Conservation (phyloP, 441 rosid genomes). For the Gossypium laxum region DNA sequence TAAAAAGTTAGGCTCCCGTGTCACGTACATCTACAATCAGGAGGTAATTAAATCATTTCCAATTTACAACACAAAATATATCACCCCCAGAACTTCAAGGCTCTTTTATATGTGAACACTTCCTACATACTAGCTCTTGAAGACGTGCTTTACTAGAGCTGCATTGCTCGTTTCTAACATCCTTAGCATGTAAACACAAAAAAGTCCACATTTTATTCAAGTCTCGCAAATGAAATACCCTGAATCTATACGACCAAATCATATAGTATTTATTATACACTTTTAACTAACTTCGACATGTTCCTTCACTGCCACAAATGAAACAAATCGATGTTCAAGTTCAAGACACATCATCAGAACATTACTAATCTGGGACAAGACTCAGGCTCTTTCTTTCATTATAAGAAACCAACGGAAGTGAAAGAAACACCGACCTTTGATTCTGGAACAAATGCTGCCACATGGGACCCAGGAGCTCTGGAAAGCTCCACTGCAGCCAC, state of each 20-base stretch:
- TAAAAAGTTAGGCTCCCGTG: background rate
- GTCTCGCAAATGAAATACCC: background rate
- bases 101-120: background rate
- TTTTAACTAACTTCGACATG: background rate
- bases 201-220: background rate
- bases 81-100: background rate
- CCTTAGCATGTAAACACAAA: background rate
- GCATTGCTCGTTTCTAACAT: background rate
- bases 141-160: background rate
- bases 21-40: background rate
- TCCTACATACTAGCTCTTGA: background rate
- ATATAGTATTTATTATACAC: background rate
- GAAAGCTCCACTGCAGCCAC: conserved; percentile 74
- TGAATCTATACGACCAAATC: background rate
- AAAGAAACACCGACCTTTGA: conserved; percentile 48
- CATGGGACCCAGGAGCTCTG: conserved; percentile 60
- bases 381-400: background rate
- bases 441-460: conserved; percentile 82
- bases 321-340: background rate
- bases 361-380: background rate
- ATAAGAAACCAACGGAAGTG: background rate
- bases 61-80: background rate
- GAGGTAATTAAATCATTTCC: background rate
- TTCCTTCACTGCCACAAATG: background rate
- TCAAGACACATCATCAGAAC: background rate